phyloP scores from a whole-genome alignment of 495 filamentous ascomycete species.

The Daldinia caldariorum region DNA sequence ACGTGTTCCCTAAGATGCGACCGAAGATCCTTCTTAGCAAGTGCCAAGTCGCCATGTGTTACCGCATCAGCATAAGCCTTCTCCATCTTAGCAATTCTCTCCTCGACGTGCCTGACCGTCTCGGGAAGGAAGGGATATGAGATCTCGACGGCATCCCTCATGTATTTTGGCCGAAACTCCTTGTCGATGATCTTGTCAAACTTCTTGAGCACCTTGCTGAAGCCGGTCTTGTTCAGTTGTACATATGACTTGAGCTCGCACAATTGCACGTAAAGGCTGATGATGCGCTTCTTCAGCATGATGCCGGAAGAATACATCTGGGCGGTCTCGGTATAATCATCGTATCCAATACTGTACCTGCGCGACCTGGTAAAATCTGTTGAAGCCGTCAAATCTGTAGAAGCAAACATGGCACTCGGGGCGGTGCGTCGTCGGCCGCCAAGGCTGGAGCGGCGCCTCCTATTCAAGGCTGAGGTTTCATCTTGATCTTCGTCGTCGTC shows the following conservation, averaged over 20 bases:
- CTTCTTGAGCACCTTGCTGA: slow-evolving; percentile 96
- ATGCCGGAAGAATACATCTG: slow-evolving; percentile 81
- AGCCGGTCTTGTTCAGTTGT: slow-evolving; percentile 95
- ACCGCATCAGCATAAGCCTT: slow-evolving; percentile 81
- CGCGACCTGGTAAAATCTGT: slow-evolving; percentile 60
- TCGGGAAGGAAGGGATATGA: slow-evolving; percentile 78
- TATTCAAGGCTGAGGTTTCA: slow-evolving; percentile 66
- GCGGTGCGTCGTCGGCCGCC: slow-evolving; percentile 53
- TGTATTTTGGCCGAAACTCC: slow-evolving; percentile 77
- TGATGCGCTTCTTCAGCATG: slow-evolving; percentile 88
- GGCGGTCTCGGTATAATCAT: slow-evolving; percentile 80
- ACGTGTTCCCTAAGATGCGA: slow-evolving; percentile 96
- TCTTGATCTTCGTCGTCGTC: slow-evolving; percentile 63
- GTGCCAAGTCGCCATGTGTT: slow-evolving; percentile 76
- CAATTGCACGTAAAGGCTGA: slow-evolving; percentile 89
- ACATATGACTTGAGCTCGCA: slow-evolving; percentile 96
- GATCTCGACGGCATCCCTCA: slow-evolving; percentile 73
- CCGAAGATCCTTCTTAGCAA: slow-evolving; percentile 84
- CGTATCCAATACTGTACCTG: slow-evolving; percentile 68
- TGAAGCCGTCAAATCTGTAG: slow-evolving; percentile 66
- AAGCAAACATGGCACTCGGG: slow-evolving; percentile 51
- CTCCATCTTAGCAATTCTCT: slow-evolving; percentile 77
- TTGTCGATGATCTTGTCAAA: slow-evolving; percentile 96
- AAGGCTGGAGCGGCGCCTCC: slow-evolving; percentile 46
- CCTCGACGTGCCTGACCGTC: slow-evolving; percentile 75